Percentiles rank a stretch among this genome's conserved stretches.
Conservation (phyloP, 352 stramenopile species). For the Phytophthora pisi region DNA sequence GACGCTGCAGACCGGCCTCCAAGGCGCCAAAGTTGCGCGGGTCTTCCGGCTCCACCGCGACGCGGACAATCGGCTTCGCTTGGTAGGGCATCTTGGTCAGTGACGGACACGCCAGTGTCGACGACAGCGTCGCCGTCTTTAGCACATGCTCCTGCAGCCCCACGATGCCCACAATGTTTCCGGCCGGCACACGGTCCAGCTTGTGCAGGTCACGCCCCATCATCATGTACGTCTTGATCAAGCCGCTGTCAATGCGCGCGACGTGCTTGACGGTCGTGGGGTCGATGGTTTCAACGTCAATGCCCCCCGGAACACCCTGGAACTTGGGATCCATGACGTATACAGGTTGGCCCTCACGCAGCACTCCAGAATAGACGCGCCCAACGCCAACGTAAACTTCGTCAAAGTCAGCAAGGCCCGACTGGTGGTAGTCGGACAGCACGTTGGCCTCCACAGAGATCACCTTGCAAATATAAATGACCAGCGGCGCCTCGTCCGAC, state of each 20-base stretch:
- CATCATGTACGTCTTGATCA: slow-evolving; percentile 91
- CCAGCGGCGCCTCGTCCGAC: slow-evolving; percentile 61
- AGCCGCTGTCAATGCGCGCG: slow-evolving; percentile 46
- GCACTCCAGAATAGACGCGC: slow-evolving; percentile 89
- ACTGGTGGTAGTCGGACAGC: slow-evolving; percentile 75
- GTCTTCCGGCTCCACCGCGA: slow-evolving; percentile 90
- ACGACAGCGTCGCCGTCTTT: slow-evolving; percentile 91
- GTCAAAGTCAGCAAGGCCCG: slow-evolving; percentile 50
- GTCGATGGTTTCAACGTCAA: slow-evolving; percentile 40
- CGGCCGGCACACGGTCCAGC: slow-evolving; percentile 78
- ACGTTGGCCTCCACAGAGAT: slow-evolving; percentile 88
- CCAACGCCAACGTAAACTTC: slow-evolving; percentile 93
- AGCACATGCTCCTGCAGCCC: slow-evolving; percentile 88
- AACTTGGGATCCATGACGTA: slow-evolving; percentile 93
- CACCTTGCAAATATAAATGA: slow-evolving; percentile 94
- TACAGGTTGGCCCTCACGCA: slow-evolving; percentile 62
- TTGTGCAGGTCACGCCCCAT: slow-evolving; percentile 91
- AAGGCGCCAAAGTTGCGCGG: slow-evolving; percentile 86
- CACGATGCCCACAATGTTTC: slow-evolving; percentile 91
- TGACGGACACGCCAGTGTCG: slow-evolving; percentile 77
- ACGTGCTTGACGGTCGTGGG: slow-evolving; percentile 56
- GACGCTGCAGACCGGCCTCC: slow-evolving; percentile 85
- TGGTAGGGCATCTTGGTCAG: slow-evolving; percentile 91
- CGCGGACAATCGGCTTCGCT: slow-evolving; percentile 92
- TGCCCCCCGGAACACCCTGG: slow-evolving; percentile 52